These are phyloP conservation scores for Colletotrichum acutatum DNA, from an alignment of 2,329 filamentous ascomycete species.

Conservation along the genomic window DNA sequence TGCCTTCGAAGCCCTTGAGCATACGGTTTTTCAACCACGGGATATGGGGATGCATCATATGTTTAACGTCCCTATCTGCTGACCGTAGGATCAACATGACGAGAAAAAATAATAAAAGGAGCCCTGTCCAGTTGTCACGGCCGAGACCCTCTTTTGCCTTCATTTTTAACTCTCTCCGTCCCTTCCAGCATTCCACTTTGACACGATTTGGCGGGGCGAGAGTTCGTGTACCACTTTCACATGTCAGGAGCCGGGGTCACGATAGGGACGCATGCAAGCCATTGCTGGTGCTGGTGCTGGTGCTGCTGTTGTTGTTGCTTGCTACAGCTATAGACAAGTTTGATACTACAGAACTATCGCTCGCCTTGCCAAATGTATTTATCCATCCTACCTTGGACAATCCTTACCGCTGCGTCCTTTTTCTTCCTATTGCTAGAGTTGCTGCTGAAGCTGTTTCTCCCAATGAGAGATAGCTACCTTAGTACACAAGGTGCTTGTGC, in stretches of 20 bases:
- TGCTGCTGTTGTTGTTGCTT: neutral
- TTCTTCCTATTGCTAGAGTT: neutral
- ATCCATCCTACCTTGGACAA: neutral
- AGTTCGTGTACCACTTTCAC: constrained; percentile 27
- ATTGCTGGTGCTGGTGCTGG: neutral
- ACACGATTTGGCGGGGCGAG: constrained; percentile 14
- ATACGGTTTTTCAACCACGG: neutral
- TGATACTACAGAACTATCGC: neutral
- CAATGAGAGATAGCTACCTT: neutral
- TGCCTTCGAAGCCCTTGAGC: neutral
- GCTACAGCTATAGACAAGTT: neutral
- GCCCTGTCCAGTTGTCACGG: neutral
- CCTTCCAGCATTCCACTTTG: neutral
- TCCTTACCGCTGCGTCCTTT: neutral
- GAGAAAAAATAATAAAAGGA: neutral
- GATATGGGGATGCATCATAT: neutral
- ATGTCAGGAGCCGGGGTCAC: constrained; percentile 25
- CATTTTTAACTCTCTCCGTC: neutral
- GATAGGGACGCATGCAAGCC: constrained; percentile 29
- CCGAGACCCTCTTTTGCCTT: neutral
- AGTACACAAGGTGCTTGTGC: neutral
- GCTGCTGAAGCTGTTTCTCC: neutral
- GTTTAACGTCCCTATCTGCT: neutral
- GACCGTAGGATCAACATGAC: constrained; percentile 5
- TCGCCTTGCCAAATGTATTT: neutral